Percentiles rank a stretch among this genome's conserved stretches.
phyloP scores from a whole-genome alignment of 2,329 filamentous ascomycete species.

The Leptosphaerulina australis region DNA sequence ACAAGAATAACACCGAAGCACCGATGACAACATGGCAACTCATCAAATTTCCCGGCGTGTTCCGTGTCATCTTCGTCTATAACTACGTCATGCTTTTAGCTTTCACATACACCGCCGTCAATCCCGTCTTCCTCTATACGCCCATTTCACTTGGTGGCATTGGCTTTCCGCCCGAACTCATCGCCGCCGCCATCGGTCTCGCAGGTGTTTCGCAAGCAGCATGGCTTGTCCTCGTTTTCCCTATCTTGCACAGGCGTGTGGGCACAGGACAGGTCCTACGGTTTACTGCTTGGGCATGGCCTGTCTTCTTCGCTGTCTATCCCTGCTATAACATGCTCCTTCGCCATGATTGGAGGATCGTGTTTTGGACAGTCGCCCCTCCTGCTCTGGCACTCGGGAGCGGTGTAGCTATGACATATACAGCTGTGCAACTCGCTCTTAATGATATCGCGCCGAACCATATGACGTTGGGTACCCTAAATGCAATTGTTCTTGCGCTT shows the following conservation, averaged over 20 bases:
- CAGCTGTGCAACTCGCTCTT: constrained; percentile 71
- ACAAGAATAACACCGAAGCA: constrained; percentile 28
- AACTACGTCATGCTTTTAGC: constrained; percentile 71
- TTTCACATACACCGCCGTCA: constrained; percentile 72
- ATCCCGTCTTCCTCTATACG: constrained; percentile 73
- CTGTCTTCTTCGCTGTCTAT: constrained; percentile 64
- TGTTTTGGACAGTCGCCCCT: constrained; percentile 65
- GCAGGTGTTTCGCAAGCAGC: constrained; percentile 70
- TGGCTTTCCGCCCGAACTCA: constrained; percentile 66
- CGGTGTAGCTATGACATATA: constrained; percentile 72
- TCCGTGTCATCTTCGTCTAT: constrained; percentile 69
- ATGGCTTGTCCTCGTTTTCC: constrained; percentile 75
- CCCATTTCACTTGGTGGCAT: constrained; percentile 67
- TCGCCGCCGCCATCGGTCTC: constrained; percentile 69
- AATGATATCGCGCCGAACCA: constrained; percentile 75
- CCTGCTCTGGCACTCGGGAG: constrained; percentile 60
- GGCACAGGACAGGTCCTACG: constrained; percentile 71
- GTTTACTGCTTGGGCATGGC: constrained; percentile 64
- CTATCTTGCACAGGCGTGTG: constrained; percentile 66
- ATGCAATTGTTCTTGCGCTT: constrained; percentile 69
- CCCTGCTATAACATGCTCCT: constrained; percentile 65
- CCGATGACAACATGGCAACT: constrained; percentile 61
- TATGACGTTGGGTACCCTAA: constrained; percentile 70
- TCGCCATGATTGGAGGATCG: constrained; percentile 49
- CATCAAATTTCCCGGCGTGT: constrained; percentile 67